Evolutionary conservation across 2,329 filamentous ascomycete species (phyloP), one percentile per base, ranked within the genome.

Genomic region (Scolecobasidium constrictum): DNA sequence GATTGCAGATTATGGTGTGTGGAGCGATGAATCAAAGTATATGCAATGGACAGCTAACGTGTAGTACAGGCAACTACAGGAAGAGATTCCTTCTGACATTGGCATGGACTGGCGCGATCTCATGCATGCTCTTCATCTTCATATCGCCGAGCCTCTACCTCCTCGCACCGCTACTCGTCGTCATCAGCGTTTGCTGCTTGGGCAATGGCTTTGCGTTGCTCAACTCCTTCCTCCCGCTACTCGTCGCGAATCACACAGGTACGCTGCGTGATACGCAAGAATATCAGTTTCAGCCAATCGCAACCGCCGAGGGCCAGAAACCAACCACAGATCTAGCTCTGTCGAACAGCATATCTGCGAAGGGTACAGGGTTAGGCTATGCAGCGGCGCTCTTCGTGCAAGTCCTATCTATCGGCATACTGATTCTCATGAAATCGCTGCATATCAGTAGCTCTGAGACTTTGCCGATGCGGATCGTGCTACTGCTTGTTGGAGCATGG

Each of bases 141-240:
- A 73, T 94, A 40, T 70, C 72, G 36, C 80, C 85, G 21, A 68
- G 73, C 31, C 64, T 85, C n/a, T 94, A 93, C 56, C 61, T 93
- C 3, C 59, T 94, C 5, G 88, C 82, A 18, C 83, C 83, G 0
- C 49, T 94, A 3, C 69, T 94, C 33, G 86, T 86, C 20, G 83
- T 95, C 49, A 66, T 94, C 33, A 83, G 86, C 34, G 94, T 95
- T 55, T 88, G 85, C 1, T 87, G 85, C 31, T 86, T 94, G 51
- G 90, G 90, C 15, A 87, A 86, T n/a, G 94, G 86, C 0, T 95
- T 94, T 59, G 88, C 94, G 2, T 68, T 96, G n/a, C 69, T 95
- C 18, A 96, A 96, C 64, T 92, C 87, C 1, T 95, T 94, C 52
- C 66, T 96, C 17, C 90, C 90, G 0, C 69, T 95, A 2, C 71